Conservation (phyloP, 2,329 filamentous ascomycete genomes). For the Gremmenia infestans region DNA sequence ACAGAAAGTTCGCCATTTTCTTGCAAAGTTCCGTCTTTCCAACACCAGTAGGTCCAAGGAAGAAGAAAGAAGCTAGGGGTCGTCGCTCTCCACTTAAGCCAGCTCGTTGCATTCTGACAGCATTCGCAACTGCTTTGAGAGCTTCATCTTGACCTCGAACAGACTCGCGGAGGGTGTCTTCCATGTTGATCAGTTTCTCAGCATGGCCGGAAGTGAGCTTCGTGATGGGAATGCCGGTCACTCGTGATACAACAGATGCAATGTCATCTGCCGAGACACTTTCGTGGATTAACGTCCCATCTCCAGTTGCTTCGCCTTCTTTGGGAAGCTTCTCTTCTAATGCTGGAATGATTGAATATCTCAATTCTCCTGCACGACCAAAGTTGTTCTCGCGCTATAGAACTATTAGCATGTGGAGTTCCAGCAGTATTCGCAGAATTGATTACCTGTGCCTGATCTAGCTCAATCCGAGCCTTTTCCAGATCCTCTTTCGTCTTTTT, state of each 20-base stretch:
- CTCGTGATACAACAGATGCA: slow-evolving; percentile 80
- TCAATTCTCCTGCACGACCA: slow-evolving; percentile 80
- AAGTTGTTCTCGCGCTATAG: slow-evolving; percentile 71
- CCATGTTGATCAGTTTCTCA: slow-evolving; percentile 94
- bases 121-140: slow-evolving; percentile 83
- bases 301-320: slow-evolving; percentile 48
- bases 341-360: slow-evolving; percentile 80
- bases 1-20: slow-evolving; percentile 88
- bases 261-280: slow-evolving; percentile 95
- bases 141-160: slow-evolving; percentile 94
- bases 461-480: slow-evolving; percentile 76
- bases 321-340: slow-evolving; percentile 75
- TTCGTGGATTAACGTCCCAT: slow-evolving; percentile 72
- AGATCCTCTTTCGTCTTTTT: slow-evolving; percentile 87
- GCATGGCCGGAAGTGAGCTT: slow-evolving; percentile 92
- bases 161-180: slow-evolving; percentile 76
- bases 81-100: slow-evolving; percentile 88
- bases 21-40: slow-evolving; percentile 98
- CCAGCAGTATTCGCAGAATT: neutral
- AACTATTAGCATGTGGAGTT: slow-evolving; percentile 4
- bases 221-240: slow-evolving; percentile 87
- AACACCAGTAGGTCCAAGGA: slow-evolving; percentile 92
- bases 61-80: slow-evolving; percentile 93
- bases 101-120: slow-evolving; percentile 88
- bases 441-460: slow-evolving; percentile 69